Evolutionary conservation across 1,284 basidiomycete species (phyloP).

Genomic region (Microbotryum scabiosae): DNA sequence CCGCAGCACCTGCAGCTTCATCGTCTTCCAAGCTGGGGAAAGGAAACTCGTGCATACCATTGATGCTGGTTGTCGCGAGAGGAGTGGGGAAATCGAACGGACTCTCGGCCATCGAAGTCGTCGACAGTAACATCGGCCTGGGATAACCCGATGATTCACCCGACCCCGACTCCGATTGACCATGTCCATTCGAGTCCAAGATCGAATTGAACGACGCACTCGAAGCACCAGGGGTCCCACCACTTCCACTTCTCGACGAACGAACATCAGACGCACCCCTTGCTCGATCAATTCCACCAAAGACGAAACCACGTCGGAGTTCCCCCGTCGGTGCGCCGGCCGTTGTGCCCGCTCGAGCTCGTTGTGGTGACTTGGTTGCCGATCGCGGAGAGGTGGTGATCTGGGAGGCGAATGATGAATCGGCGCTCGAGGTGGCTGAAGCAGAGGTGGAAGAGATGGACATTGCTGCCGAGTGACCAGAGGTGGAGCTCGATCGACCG

Average conservation of each 20-base stretch:
- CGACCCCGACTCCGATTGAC: too few species aligned
- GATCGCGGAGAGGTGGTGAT: background rate
- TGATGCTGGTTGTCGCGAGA: background rate
- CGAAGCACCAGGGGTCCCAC: too few species aligned
- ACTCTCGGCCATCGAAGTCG: background rate
- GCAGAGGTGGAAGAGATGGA: background rate
- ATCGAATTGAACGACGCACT: too few species aligned
- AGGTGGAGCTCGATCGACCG: background rate
- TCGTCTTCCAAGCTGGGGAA: background rate
- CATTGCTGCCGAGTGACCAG: conserved; percentile 9
- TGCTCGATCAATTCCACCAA: background rate
- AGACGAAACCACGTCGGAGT: background rate
- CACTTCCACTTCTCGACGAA: background rate
- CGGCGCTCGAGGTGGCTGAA: background rate
- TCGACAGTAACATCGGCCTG: background rate
- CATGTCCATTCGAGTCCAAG: too few species aligned
- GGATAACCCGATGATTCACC: background rate
- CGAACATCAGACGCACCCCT: background rate
- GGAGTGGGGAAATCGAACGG: too few species aligned
- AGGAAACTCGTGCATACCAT: background rate
- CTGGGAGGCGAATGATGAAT: background rate
- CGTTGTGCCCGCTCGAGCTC: background rate
- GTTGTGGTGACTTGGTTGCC: background rate
- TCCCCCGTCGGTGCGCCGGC: background rate
- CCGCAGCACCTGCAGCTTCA: background rate